Base-by-base conservation (phyloP, 2,329 filamentous ascomycete species). In the Helotiales sp. region DNA sequence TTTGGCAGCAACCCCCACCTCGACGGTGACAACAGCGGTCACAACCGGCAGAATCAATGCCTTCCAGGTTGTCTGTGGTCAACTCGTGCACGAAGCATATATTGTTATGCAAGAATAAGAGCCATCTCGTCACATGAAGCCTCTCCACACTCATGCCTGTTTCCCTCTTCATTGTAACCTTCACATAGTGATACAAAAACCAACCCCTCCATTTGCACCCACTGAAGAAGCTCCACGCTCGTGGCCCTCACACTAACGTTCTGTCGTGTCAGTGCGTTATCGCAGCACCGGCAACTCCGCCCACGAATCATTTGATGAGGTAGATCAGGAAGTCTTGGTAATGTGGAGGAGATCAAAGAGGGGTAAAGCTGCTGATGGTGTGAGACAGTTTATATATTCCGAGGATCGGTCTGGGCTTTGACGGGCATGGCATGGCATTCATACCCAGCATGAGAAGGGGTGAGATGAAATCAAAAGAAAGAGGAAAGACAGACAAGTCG, bases 271-370 rank as follows among this genome's bases (percentile, higher is more conserved):
- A 37, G 20, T 28, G 26, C 26, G 43, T 50, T 63, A 63, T 63
- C 61, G 26, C 50, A 26, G 37, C 15, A 34, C 61, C 49, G 50
- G 49, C 3, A 30, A 40, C 17, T 15, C 61, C 37, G 50, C 61
- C 61, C 34, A 34, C 61, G 50, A 63, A 63, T 63, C 61, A 55
- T 57, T 45, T 28, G 37, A 47, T 47, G n/a, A n/a, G n/a, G n/a
- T n/a, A n/a, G 32, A 20, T 45, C 10, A 22, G 30, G 11, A 34
- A 11, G 13, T 37, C 6, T 60, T 45, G 47, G 57, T 60, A 45
- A 60, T 30, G 34, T 60, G 57, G 57, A 60, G 57, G 24, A 43
- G 37, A 13, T 26, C 57, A 60, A 60, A 60, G 57, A 60, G 57
- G 57, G 57, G 57, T 60, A 60, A 28, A 13, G 22, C 2, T 17